phyloP scores from a whole-genome alignment of 2,329 filamentous ascomycete species.

The Arthroderma sp. region DNA sequence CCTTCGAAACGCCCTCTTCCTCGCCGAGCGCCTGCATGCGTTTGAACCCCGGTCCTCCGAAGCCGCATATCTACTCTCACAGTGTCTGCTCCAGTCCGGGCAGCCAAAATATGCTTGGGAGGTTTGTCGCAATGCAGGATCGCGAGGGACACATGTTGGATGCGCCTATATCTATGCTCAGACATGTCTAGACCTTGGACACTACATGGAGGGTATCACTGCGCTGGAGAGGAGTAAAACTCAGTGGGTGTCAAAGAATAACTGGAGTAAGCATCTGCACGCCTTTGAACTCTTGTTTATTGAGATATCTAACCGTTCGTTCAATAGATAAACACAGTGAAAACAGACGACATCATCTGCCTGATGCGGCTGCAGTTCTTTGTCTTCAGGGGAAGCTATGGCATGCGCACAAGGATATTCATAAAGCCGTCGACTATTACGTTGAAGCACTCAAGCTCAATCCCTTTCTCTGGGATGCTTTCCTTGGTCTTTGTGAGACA shows the following conservation, averaged over 20 bases:
- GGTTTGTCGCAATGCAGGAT: constrained; percentile 57
- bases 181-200: constrained; percentile 67
- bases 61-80: constrained; percentile 66
- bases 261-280: constrained; percentile 64
- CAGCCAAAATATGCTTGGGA: constrained; percentile 81
- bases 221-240: constrained; percentile 70
- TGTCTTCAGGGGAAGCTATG: constrained; percentile 82
- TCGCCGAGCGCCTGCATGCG: constrained; percentile 72
- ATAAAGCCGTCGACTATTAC: constrained; percentile 74
- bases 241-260: constrained; percentile 64
- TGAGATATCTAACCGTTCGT: constrained; percentile 7
- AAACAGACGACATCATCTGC: constrained; percentile 57
- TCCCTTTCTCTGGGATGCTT: constrained; percentile 97
- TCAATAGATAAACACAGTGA: constrained; percentile 57
- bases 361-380: constrained; percentile 72
- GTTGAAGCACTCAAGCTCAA: constrained; percentile 81
- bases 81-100: constrained; percentile 72
- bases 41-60: constrained; percentile 74
- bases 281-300: not conserved
- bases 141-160: constrained; percentile 63
- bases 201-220: constrained; percentile 65
- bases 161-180: constrained; percentile 89
- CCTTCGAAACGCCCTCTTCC: constrained; percentile 82
- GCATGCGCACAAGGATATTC: constrained; percentile 64
- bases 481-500: constrained; percentile 73